These are phyloP conservation scores for Pluteus cervinus DNA, from an alignment of 768 basidiomycete genomes.

Conservation along the genomic window DNA sequence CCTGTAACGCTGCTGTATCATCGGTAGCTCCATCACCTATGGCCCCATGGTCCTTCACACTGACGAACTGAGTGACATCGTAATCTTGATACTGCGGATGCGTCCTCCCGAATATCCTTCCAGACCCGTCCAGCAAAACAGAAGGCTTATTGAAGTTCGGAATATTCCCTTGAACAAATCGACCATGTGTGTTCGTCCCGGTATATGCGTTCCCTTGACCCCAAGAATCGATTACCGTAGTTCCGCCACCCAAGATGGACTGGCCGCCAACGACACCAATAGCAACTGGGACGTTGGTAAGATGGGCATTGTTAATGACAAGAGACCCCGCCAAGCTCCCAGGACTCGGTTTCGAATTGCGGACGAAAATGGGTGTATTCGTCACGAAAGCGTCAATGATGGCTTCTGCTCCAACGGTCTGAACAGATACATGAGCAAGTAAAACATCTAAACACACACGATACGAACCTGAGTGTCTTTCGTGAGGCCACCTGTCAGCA, in stretches of 20 bases:
- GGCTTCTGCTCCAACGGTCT: conserved; percentile 52
- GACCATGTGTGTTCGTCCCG: conserved; percentile 36
- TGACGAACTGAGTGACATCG: conserved; percentile 60
- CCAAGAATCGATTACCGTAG: conserved; percentile 60
- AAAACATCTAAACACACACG: background rate
- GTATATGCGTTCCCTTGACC: conserved; percentile 70
- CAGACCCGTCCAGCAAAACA: conserved; percentile 48
- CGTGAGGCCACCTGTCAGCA: conserved; percentile 43
- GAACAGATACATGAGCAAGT: background rate
- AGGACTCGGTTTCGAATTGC: conserved; percentile 40
- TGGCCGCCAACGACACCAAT: conserved; percentile 51
- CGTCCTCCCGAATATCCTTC: conserved; percentile 53
- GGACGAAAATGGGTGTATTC: conserved; percentile 59
- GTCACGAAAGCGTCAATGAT: conserved; percentile 59
- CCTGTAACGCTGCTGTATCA: conserved; percentile 64
- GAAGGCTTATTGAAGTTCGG: conserved; percentile 45
- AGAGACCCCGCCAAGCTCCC: conserved; percentile 51
- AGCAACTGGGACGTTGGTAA: conserved; percentile 55
- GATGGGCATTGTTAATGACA: conserved; percentile 56
- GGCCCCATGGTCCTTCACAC: conserved; percentile 65
- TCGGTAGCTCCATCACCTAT: conserved; percentile 72
- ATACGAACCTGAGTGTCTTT: conserved; percentile 33
- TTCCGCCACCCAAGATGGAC: conserved; percentile 53
- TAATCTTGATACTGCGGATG: conserved; percentile 68
- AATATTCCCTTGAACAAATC: conserved; percentile 48